Conservation (phyloP, 805 yeast species). For the Yarrowia bubula region DNA sequence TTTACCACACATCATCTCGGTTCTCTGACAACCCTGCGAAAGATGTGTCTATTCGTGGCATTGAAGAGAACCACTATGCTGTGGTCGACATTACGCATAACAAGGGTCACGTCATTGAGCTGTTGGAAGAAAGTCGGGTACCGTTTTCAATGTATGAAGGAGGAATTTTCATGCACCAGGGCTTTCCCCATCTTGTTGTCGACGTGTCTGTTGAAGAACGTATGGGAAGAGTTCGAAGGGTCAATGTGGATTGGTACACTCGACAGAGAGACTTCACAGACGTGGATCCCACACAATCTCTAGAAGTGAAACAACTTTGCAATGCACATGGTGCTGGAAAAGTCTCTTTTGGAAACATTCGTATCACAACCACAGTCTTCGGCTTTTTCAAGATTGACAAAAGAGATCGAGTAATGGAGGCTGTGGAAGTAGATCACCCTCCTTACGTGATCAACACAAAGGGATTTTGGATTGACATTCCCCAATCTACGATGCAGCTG, state of each 20-base stretch:
- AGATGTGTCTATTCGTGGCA: conserved; percentile 76
- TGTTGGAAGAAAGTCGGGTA: conserved; percentile 82
- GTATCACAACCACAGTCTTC: conserved; percentile 74
- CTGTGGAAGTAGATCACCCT: conserved; percentile 88
- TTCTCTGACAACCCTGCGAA: conserved; percentile 36
- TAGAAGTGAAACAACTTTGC: conserved; percentile 31
- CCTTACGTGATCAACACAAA: conserved; percentile 67
- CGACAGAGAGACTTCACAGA: conserved; percentile 89
- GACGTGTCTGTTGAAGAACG: conserved; percentile 78
- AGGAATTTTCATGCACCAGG: conserved; percentile 92
- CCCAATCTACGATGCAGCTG: conserved; percentile 57
- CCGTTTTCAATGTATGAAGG: conserved; percentile 90
- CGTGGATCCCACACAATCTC: conserved; percentile 66
- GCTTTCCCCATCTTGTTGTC: conserved; percentile 79
- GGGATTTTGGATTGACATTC: conserved; percentile 92
- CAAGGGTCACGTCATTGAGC: conserved; percentile 74
- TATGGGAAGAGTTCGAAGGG: conserved; percentile 82
- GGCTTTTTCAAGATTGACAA: conserved; percentile 89
- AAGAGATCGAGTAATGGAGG: conserved; percentile 77
- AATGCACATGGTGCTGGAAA: conserved; percentile 4
- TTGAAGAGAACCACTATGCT: conserved; percentile 77
- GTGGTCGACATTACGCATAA: conserved; percentile 85
- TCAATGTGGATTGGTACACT: conserved; percentile 92
- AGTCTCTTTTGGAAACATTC: conserved; percentile 67
- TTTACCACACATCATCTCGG: not conserved